Evolutionary conservation across 345 rosid species (phyloP), one percentile per base, ranked within the genome.

Genomic region (Rhodamnia argentea): DNA sequence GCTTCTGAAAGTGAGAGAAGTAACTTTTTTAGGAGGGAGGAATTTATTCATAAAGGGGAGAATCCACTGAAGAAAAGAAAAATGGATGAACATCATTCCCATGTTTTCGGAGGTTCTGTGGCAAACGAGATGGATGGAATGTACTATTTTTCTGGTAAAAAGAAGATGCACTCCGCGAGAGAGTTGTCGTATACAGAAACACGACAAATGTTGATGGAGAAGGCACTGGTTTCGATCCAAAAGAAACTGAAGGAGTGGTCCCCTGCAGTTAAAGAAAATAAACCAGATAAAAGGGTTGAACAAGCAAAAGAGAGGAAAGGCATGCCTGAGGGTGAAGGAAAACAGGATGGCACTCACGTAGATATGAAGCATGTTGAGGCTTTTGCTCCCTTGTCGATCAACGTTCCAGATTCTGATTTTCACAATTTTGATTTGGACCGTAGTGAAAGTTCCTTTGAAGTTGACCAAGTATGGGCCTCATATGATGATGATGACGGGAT

Each of bases 401-500:
- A 83, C 85, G 99, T 98, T 85, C 99, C 99, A 20, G 98, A 98
- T 93, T 87, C 99, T 24, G 99, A 96, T 89, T 96, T 98, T 88
- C 96, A 98, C 90, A 93, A 94, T 88, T 98, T 98, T 86, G 99
- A 96, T 88, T 86, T 92, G 89, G 95, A 92, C 90, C 91, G 98
- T 83, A 89, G 92, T 59, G 99, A 98, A 89, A 88, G 57, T 82
- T 93, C 95, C 54, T 96, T 98, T 86, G 90, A 83, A 82, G 96
- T 90, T 11, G 96, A 95, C 86, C 96, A 97, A 89, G 94, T 97
- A 54, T 98, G 99, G 99, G 99, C 99, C 85, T 99, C 98, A 11
- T 98, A 98, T 88, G 99, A 96, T 40, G 93, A 93, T 84, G 93
- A 92, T 52, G 99, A 96, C 87, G 99, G 98, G 53, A 95, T 98